Base-by-base conservation (phyloP, 768 basidiomycete genomes). In the Suillus spraguei region DNA sequence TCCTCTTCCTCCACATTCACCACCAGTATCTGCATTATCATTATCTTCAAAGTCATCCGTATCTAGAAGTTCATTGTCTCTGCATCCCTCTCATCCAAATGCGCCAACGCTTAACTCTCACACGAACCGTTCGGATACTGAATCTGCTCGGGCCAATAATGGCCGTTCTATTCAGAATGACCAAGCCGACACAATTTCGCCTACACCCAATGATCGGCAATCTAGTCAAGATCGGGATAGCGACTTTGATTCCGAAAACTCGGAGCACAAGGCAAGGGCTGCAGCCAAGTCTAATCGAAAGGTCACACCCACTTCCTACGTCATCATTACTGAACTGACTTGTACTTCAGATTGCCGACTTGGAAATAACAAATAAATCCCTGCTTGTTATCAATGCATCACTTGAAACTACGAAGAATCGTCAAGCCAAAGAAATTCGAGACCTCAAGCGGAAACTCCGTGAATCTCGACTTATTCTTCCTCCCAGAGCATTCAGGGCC, bases 291-390 rank as follows among this genome's bases (percentile, higher is more conserved):
- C 91, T n/a, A 88, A 89, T 73, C 86, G 92, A 63, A 95, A 95
- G 87, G 92, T 93, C 65, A 36, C 75, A 70, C 22, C 22, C 46
- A 44, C 38, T 33, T 46, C 54, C 36, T 9, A 22, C 47, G 16
- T 59, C 59, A 32, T 50, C 42, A 41, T 50, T 16, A 24, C 41
- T 35, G 38, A 60, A 35, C 60, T 65, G 39, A 69, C 28, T 14
- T 46, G 36, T 44, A 28, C 50, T 17, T 20, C 63, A 97, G 95
- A 96, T 97, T 63, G 92, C 91, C 14, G 94, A 97, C 77, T 81
- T 97, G 13, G 92, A 96, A 76, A 97, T 97, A 70, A 90, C 92
- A 7, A 96, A 94, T 74, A 83, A 85, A 39, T 97, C 94, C 1
- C 82, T 97, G 20, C 81, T 96, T 53, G 86, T 87, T 2, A 94